These are phyloP conservation scores for Pyricularia grisea DNA, from an alignment of 2,329 filamentous ascomycete genomes.

Conservation along the genomic window DNA sequence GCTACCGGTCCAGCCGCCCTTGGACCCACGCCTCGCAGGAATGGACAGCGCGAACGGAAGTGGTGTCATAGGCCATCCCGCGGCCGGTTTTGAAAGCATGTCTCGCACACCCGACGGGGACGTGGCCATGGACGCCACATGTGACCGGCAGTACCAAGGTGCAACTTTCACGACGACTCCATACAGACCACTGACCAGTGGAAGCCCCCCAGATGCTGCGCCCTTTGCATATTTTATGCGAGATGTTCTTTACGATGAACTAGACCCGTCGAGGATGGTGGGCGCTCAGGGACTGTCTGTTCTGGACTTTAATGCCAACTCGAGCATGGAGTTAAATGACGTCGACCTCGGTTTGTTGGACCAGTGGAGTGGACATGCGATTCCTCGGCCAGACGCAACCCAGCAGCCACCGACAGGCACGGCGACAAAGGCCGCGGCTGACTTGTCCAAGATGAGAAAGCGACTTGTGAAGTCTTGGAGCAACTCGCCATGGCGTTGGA, in stretches of 20 bases:
- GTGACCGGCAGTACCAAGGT: neutral
- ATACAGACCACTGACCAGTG: neutral
- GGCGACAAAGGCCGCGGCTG: conserved; percentile 24
- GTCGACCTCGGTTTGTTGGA: conserved; percentile 41
- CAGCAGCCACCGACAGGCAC: neutral
- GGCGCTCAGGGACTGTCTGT: conserved; percentile 32
- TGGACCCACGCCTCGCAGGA: neutral
- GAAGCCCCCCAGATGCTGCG: conserved; percentile 8
- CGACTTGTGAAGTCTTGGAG: conserved; percentile 38
- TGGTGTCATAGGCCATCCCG: neutral
- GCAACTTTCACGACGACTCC: neutral
- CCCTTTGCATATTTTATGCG: conserved; percentile 42
- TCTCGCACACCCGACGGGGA: neutral
- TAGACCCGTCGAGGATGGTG: conserved; percentile 22
- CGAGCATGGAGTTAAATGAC: conserved; percentile 40
- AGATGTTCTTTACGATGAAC: conserved; percentile 39
- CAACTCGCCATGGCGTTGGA: conserved; percentile 41
- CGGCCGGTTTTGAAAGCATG: neutral
- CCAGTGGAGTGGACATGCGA: conserved; percentile 33
- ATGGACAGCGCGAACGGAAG: neutral
- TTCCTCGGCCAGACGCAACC: conserved; percentile 12
- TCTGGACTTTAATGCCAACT: conserved; percentile 40
- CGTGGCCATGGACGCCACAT: neutral
- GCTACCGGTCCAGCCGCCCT: neutral
- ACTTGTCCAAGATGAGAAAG: conserved; percentile 36